phyloP scores from a whole-genome alignment of 2,329 filamentous ascomycete genomes.

The Passalora sequoiae region DNA sequence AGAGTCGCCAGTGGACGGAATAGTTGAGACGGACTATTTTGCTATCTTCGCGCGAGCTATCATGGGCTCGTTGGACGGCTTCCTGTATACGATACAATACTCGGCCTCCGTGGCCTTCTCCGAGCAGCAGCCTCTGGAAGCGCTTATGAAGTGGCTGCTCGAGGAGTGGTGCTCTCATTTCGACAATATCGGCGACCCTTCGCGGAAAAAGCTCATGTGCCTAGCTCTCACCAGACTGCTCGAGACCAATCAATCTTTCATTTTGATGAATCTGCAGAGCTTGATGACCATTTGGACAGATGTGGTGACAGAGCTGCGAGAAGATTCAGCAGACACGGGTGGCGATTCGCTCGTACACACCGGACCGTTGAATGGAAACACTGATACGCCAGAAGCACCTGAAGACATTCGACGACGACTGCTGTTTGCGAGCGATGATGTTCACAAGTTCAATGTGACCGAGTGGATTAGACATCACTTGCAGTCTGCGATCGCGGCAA shows the following conservation, averaged over 20 bases:
- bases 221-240: slow-evolving; percentile 67
- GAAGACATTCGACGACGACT: slow-evolving; percentile 46
- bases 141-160: slow-evolving; percentile 45
- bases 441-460: slow-evolving; percentile 61
- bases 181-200: slow-evolving; percentile 60
- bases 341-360: slow-evolving; percentile 41
- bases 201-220: slow-evolving; percentile 65
- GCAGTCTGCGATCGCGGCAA: slow-evolving; percentile 52
- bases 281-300: slow-evolving; percentile 72
- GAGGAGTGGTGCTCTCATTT: slow-evolving; percentile 64
- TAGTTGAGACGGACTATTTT: slow-evolving; percentile 81
- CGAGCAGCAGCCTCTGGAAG: slow-evolving; percentile 27
- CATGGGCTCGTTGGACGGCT: slow-evolving; percentile 64
- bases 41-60: slow-evolving; percentile 73
- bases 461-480: slow-evolving; percentile 61
- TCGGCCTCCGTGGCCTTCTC: slow-evolving; percentile 14
- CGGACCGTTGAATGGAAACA: slow-evolving; percentile 8
- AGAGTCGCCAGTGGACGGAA: slow-evolving; percentile 62
- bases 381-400: slow-evolving; percentile 35
- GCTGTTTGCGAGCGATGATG: slow-evolving; percentile 56
- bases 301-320: slow-evolving; percentile 61
- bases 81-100: slow-evolving; percentile 52
- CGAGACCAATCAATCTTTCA: slow-evolving; percentile 53
- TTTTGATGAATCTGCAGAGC: slow-evolving; percentile 55
- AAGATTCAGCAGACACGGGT: slow-evolving; percentile 33